Conservation (phyloP, 164 flowering plant genomes). For the Kalanchoe fedtschenkoi region DNA sequence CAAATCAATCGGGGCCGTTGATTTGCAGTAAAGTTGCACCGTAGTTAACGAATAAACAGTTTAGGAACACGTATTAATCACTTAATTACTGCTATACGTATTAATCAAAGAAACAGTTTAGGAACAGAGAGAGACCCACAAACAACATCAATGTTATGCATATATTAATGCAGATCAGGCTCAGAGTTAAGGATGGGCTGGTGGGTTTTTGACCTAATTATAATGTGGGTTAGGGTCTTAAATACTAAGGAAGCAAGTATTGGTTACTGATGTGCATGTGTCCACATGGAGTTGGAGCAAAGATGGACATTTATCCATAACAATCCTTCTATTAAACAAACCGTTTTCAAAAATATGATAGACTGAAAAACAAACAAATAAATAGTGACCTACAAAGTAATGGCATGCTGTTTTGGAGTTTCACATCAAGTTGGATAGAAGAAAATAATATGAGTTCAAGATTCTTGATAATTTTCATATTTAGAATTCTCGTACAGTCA, state of each 20-base stretch:
- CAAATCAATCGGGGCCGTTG: not conserved
- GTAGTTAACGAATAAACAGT: not conserved
- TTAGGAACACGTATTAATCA: not conserved
- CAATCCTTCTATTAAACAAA: too few species aligned
- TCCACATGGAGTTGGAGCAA: not conserved
- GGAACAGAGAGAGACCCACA: not conserved
- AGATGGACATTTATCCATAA: not conserved
- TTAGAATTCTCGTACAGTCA: too few species aligned
- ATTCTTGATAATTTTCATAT: too few species aligned
- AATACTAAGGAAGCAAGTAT: not conserved
- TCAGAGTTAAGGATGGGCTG: not conserved
- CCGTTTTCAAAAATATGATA: too few species aligned
- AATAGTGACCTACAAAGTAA: too few species aligned
- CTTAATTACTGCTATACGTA: not conserved
- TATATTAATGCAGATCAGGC: not conserved
- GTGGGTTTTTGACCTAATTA: constrained; percentile 1
- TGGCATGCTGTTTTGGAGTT: too few species aligned
- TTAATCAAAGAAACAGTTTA: too few species aligned
- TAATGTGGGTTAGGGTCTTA: not conserved
- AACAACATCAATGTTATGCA: not conserved
- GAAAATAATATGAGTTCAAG: too few species aligned
- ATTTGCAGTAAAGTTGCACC: not conserved
- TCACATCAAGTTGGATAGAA: too few species aligned
- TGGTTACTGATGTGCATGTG: not conserved
- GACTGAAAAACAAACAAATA: too few species aligned